Evolutionary conservation across 129 eudicot genomes (phyloP), one percentile per base, ranked within the genome.

Genomic region (Scalesia atractyloides): DNA sequence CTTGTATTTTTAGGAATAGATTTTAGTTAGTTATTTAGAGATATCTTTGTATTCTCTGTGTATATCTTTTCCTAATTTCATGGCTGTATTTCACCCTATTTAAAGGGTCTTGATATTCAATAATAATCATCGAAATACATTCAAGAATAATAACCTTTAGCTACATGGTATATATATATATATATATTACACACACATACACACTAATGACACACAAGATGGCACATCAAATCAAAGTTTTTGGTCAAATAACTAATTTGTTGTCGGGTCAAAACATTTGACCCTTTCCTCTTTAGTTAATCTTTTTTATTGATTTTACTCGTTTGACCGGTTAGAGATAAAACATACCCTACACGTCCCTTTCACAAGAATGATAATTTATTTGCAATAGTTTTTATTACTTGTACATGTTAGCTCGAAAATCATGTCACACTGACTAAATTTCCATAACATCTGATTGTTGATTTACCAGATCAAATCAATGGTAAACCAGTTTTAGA

Each of bases 401-500:
- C 24, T 58, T 57, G 15, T 11, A 19, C 26, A 16, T 60, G 39
- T 72, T 73, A 47, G 22, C 36, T 12, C 17, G 3, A 48, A 46
- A 33, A 30, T 43, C 17, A 17, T 44, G 16, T 56, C 13, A 18
- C 20, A 19, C n/a, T 5, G 52, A 24, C 50, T 64, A 26, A 34
- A 52, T 43, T 14, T 36, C 1, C 2, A 2, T 24, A 11, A n/a
- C 16, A 26, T 64, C 30, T 64, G n/a, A 53, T 70, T 78, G 17
- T 53, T 39, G 19, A 3, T 69, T 69, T 69, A 15, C 7, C 92
- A 93, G 98, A 93, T 82, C 84, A 86, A 66, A 54, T 85, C 6
- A 85, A 85, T 30, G 98, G 97, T 33, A 78, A 73, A 78, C 92
- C 98, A 12, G 89, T 93, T 14, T 75, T 93, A 48, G 95, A 93